Evolutionary conservation across 2,329 filamentous ascomycete species (phyloP).

Genomic region (Talaromyces islandicus): DNA sequence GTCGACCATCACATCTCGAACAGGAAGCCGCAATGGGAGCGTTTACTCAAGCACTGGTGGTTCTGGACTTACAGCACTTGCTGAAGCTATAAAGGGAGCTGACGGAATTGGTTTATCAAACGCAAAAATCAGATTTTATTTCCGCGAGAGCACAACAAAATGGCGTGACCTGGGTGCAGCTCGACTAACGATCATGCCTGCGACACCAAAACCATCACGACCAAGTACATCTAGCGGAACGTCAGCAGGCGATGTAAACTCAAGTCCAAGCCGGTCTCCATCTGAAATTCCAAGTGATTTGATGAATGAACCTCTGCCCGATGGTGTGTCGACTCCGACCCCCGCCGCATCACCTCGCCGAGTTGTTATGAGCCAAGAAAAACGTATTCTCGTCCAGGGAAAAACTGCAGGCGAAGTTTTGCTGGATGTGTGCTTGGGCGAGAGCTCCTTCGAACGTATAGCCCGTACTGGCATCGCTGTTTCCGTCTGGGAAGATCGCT

Average conservation of each 20-base stretch:
- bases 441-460: conserved; percentile 76
- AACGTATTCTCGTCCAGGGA: conserved; percentile 73
- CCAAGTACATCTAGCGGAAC: conserved; percentile 44
- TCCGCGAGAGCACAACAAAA: conserved; percentile 66
- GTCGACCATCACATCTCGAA: conserved; percentile 62
- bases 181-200: conserved; percentile 70
- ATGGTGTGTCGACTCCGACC: conserved; percentile 15
- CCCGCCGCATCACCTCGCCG: conserved; percentile 29
- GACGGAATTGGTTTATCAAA: conserved; percentile 63
- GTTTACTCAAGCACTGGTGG: conserved; percentile 53
- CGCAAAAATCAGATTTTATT: conserved; percentile 79
- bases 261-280: conserved; percentile 23
- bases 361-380: conserved; percentile 62
- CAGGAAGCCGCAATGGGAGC: conserved; percentile 49
- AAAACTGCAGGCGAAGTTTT: conserved; percentile 62
- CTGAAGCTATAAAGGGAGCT: conserved; percentile 43
- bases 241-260: not conserved
- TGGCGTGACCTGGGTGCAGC: conserved; percentile 92
- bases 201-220: conserved; percentile 30
- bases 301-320: conserved; percentile 1
- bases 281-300: conserved; percentile 21
- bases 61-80: conserved; percentile 48
- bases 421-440: conserved; percentile 77
- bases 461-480: conserved; percentile 82
- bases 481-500: conserved; percentile 76